A percentile compares a stretch with the other conserved stretches of the same genome.
These are phyloP conservation scores for Didymella pinodella DNA, from an alignment of 2,329 filamentous ascomycete genomes.

Conservation along the genomic window DNA sequence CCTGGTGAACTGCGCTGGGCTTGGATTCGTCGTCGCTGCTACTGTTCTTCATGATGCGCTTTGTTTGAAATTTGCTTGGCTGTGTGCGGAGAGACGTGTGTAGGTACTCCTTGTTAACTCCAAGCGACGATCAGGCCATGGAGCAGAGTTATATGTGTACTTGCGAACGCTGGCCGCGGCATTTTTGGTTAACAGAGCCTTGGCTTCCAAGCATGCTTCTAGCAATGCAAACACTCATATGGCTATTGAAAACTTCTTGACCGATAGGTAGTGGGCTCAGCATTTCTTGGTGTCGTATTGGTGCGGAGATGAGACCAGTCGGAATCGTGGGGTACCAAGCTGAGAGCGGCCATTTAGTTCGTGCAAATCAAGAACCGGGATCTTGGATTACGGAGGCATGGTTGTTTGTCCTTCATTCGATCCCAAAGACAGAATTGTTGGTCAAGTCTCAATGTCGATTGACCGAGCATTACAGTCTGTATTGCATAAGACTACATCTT, in stretches of 20 bases:
- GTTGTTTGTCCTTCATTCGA: not conserved
- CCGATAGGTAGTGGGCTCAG: constrained; percentile 5
- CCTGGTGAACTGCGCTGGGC: constrained; percentile 12
- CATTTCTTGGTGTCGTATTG: constrained; percentile 11
- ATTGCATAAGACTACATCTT: no score
- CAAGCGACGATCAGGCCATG: not conserved
- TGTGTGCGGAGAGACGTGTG: not conserved
- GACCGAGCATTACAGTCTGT: no score
- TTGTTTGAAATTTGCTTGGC: not conserved
- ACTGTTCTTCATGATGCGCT: constrained; percentile 14
- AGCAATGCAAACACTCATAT: not conserved
- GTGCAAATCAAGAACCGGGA: not conserved
- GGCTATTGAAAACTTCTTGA: not conserved
- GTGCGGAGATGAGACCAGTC: constrained; percentile 3
- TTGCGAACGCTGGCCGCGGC: constrained; percentile 3
- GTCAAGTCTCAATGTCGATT: no score
- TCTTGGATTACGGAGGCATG: not conserved
- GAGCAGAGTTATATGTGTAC: constrained; percentile 9
- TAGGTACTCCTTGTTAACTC: not conserved
- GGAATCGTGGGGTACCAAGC: constrained; percentile 14
- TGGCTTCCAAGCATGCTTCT: constrained; percentile 16
- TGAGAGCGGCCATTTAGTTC: not conserved
- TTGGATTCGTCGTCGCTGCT: constrained; percentile 30
- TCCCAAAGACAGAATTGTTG: not conserved
- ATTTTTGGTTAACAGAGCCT: constrained; percentile 11